A percentile compares a stretch with the other conserved stretches of the same genome.
phyloP scores from a whole-genome alignment of 352 stramenopile species.

The Globisporangium apiculatum region DNA sequence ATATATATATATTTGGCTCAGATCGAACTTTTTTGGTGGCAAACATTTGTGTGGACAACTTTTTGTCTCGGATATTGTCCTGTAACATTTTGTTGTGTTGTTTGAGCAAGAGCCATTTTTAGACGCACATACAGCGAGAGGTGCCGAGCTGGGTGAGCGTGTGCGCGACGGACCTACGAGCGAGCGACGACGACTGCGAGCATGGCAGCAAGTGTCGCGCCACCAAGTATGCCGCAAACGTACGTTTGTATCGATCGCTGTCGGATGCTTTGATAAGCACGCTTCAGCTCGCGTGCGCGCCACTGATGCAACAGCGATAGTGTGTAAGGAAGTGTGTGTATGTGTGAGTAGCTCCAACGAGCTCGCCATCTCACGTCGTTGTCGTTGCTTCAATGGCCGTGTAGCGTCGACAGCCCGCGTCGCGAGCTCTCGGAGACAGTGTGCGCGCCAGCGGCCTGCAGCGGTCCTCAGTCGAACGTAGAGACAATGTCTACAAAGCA shows the following conservation, averaged over 20 bases:
- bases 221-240: conserved; percentile 15
- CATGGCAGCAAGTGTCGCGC: conserved; percentile 26
- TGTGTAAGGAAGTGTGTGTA: background rate
- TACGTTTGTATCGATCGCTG: background rate
- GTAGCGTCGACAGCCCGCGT: conserved; percentile 4
- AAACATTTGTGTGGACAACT: too few species aligned
- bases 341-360: background rate
- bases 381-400: background rate
- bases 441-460: background rate
- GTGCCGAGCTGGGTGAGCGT: too few species aligned
- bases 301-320: background rate
- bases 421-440: background rate
- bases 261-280: too few species aligned
- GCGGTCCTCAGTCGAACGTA: background rate
- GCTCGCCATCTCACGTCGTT: too few species aligned
- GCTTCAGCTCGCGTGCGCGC: too few species aligned
- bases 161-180: too few species aligned
- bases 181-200: background rate
- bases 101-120: too few species aligned
- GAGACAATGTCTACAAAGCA: conserved; percentile 17
- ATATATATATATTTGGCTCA: too few species aligned
- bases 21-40: too few species aligned
- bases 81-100: too few species aligned
- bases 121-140: too few species aligned
- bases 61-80: too few species aligned